Conservation (phyloP, 129 eudicot genomes). For the Scalesia atractyloides region DNA sequence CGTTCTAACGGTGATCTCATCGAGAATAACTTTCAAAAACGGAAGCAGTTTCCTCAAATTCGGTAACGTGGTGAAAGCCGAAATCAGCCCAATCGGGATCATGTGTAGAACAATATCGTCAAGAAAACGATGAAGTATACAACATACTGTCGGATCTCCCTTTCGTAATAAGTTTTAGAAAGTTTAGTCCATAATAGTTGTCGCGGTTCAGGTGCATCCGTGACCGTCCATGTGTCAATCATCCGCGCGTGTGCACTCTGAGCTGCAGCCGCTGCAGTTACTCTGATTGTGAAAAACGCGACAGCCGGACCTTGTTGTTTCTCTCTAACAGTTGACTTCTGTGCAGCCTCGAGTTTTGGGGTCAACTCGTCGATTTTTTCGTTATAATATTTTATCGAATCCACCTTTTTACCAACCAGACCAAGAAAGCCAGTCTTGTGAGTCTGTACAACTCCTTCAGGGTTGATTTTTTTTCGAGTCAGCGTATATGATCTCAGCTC, state of each 20-base stretch:
- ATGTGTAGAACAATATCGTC: conserved; percentile 75
- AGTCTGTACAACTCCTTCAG: conserved; percentile 59
- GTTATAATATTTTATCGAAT: conserved; percentile 62
- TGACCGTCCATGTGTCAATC: conserved; percentile 81
- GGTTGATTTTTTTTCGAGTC: conserved; percentile 50
- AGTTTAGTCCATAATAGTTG: conserved; percentile 79
- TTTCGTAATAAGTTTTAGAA: conserved; percentile 53
- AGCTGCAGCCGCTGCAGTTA: conserved; percentile 77
- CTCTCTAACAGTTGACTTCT: conserved; percentile 60
- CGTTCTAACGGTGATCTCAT: conserved; percentile 42
- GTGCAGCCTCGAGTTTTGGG: conserved; percentile 74
- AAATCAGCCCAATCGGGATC: conserved; percentile 83
- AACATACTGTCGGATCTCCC: conserved; percentile 61
- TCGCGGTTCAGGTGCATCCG: conserved; percentile 82
- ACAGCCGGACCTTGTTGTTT: conserved; percentile 70
- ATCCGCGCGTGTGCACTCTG: conserved; percentile 74
- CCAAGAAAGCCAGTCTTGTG: conserved; percentile 72
- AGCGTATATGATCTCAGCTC: conserved; percentile 63
- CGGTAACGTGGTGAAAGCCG: conserved; percentile 72
- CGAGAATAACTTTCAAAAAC: conserved; percentile 59
- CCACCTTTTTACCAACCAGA: conserved; percentile 66
- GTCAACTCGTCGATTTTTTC: conserved; percentile 64
- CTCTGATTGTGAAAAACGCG: conserved; percentile 65
- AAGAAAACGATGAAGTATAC: conserved; percentile 67
- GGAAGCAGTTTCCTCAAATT: conserved; percentile 72